Percentiles rank a stretch among this genome's conserved stretches.
These are phyloP conservation scores for Pichia sp. DNA, from an alignment of 1,139 yeast species.

Conservation along the genomic window DNA sequence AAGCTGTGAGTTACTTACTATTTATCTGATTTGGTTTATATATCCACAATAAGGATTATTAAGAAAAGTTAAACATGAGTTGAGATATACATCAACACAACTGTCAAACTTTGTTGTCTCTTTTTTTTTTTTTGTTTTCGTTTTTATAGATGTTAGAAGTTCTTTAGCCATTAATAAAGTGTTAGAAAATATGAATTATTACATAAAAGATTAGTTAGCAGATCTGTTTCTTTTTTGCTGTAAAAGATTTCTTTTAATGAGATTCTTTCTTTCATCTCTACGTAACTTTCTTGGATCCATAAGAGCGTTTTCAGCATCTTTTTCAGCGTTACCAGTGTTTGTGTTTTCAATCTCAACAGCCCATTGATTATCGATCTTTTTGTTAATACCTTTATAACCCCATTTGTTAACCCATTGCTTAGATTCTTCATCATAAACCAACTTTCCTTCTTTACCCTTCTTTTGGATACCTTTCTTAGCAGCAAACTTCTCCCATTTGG, in stretches of 20 bases:
- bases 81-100: too few species aligned
- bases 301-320: conserved; percentile 24
- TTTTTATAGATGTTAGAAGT: too few species aligned
- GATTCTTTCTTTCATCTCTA: conserved; percentile 77
- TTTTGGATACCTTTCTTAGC: conserved; percentile 89
- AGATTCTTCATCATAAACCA: conserved; percentile 80
- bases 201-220: too few species aligned
- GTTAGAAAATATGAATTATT: too few species aligned
- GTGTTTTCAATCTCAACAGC: conserved; percentile 81
- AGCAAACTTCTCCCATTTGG: conserved; percentile 97
- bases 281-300: conserved; percentile 78
- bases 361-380: conserved; percentile 86
- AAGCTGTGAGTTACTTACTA: too few species aligned
- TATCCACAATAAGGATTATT: too few species aligned
- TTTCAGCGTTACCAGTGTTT: conserved; percentile 43
- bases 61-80: too few species aligned
- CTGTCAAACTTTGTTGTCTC: too few species aligned
- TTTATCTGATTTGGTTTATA: too few species aligned
- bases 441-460: conserved; percentile 84
- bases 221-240: conserved; percentile 71
- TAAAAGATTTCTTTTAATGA: conserved; percentile 76
- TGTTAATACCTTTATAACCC: conserved; percentile 95
- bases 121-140: too few species aligned
- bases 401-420: conserved; percentile 98
- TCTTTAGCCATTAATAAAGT: too few species aligned